Conservation (phyloP, 2,329 filamentous ascomycete species). For the Chaetothyriales sp. region DNA sequence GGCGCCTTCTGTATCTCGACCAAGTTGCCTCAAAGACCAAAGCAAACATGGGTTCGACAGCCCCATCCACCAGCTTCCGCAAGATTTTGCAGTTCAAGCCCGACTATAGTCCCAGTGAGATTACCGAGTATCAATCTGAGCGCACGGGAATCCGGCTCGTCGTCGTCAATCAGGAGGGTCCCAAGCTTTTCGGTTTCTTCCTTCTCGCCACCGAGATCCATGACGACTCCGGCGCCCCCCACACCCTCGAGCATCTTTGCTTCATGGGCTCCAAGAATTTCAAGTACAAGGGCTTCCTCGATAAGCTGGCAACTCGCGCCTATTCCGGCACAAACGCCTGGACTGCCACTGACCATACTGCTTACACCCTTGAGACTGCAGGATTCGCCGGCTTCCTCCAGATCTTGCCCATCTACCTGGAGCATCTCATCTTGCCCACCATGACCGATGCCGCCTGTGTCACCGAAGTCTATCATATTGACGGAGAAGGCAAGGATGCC, state of each 20-base stretch:
- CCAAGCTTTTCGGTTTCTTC: conserved; percentile 93
- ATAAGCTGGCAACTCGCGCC: conserved; percentile 82
- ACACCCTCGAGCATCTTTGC: conserved; percentile 68
- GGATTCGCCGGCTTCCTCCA: conserved; percentile 96
- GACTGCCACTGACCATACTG: conserved; percentile 92
- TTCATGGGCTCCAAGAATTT: conserved; percentile 92
- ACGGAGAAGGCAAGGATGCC: conserved; percentile 86
- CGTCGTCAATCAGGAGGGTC: conserved; percentile 80
- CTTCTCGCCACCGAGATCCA: conserved; percentile 92
- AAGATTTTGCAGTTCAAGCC: conserved; percentile 74
- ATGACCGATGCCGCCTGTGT: conserved; percentile 85
- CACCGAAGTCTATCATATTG: conserved; percentile 92
- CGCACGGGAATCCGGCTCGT: conserved; percentile 90
- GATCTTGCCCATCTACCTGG: conserved; percentile 86
- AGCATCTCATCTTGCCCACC: conserved; percentile 83
- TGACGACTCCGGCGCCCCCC: conserved; percentile 87
- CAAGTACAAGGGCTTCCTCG: conserved; percentile 84
- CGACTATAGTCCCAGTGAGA: conserved; percentile 74
- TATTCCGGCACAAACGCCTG: conserved; percentile 94
- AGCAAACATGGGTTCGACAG: neutral
- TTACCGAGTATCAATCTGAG: conserved; percentile 93
- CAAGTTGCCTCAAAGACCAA: neutral
- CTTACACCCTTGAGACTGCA: conserved; percentile 86
- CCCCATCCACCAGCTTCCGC: conserved; percentile 43
- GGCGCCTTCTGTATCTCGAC: too few species aligned